Conservation (phyloP, 768 basidiomycete genomes). For the Serendipita vermifera region DNA sequence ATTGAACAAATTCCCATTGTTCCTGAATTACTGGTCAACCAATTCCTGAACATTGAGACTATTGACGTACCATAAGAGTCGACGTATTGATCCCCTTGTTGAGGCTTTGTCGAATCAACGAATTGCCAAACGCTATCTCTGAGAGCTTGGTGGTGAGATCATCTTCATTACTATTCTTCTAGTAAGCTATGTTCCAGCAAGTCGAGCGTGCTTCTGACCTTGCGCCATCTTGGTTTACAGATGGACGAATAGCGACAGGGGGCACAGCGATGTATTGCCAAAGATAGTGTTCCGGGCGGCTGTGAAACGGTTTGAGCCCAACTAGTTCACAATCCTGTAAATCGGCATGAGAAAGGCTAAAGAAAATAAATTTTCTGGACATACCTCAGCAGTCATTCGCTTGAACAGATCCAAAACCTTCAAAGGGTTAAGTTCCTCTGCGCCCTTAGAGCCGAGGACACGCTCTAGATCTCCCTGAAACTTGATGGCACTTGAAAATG, state of each 20-base stretch:
- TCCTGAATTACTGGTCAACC: slow-evolving; percentile 39
- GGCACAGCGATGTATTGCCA: slow-evolving; percentile 99
- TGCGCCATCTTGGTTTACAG: slow-evolving; percentile 93
- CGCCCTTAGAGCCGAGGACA: slow-evolving; percentile 75
- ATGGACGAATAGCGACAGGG: slow-evolving; percentile 93
- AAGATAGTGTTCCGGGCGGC: slow-evolving; percentile 91
- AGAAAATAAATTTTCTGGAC: slow-evolving; percentile 11
- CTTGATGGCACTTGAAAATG: slow-evolving; percentile 68
- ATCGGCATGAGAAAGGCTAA: neutral
- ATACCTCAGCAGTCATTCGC: slow-evolving; percentile 81
- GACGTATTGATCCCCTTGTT: slow-evolving; percentile 77
- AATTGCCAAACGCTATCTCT: slow-evolving; percentile 91
- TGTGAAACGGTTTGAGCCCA: slow-evolving; percentile 75
- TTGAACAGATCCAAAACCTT: slow-evolving; percentile 88
- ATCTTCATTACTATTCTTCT: slow-evolving; percentile 69
- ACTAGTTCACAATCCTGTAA: slow-evolving; percentile 85
- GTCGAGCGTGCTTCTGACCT: slow-evolving; percentile 22
- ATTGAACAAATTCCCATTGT: slow-evolving; percentile 96
- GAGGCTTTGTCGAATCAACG: slow-evolving; percentile 80
- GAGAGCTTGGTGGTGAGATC: slow-evolving; percentile 95
- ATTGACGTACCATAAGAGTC: slow-evolving; percentile 61
- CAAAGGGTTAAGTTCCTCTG: slow-evolving; percentile 88
- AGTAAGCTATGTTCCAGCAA: neutral
- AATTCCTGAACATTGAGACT: neutral
- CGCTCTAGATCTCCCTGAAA: slow-evolving; percentile 76